Evolutionary conservation across 768 basidiomycete species (phyloP), one percentile per base, ranked within the genome.

Genomic region (Agaricus sinodeliciosus): DNA sequence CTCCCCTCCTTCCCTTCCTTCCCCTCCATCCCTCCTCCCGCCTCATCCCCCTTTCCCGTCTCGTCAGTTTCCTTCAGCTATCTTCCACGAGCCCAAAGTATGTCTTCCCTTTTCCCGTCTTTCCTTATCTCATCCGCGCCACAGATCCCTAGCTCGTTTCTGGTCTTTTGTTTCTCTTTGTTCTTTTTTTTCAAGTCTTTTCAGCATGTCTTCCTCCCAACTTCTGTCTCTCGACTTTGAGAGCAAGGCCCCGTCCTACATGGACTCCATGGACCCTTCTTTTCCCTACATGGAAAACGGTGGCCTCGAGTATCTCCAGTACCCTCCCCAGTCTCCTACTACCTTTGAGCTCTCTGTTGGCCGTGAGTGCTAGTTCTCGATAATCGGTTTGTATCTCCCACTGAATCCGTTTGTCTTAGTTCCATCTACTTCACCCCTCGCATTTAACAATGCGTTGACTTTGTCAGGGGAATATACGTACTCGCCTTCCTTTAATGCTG

Each of bases 291-390:
- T 78, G 69, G 77, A 79, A 64, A 73, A 65, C 55, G 69, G 70
- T 55, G 69, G 70, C 55, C 70, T 78, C 60, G 77, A 79, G 55
- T 89, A 87, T 65, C 78, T 88, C 59, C 82, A 84, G 68, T 85
- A 85, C 67, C 84, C 84, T 34, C 78, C 82, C 59, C 77, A 82
- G 9, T 74, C 76, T 3, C 71, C 76, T 26, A 69, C 75, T 34
- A 61, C 70, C 40, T 86, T 83, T 56, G 79, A 79, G 66, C 79
- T 84, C 47, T 69, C 81, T 59, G 79, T 88, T 67, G 75, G 79
- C 62, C 68, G 86, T 86, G 65, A 69, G 85, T 81, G 19, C 31
- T 31, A 5, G 2, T 25, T 37, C 51, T 43, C 36, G 44, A 48
- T 37, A 46, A 45, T 18, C 48, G 19, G 36, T 42, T 53, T 41